Evolutionary conservation across 2,329 filamentous ascomycete genomes (phyloP).

Genomic region (Niveomyces coronatus): DNA sequence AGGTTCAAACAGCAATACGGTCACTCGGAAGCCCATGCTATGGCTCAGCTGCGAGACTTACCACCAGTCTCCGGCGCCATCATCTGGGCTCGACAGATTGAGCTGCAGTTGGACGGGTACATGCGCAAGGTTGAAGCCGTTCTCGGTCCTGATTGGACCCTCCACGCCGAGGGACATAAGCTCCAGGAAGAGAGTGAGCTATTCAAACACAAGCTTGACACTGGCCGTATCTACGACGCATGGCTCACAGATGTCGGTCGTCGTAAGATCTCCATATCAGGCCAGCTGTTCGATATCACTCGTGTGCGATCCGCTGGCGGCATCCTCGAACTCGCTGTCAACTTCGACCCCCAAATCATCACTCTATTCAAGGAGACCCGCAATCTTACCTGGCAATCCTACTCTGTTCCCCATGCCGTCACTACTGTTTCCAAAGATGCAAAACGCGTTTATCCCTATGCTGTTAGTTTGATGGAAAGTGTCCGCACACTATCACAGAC

Average conservation of each 20-base stretch:
- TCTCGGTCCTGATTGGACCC: conserved; percentile 83
- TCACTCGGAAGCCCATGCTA: conserved; percentile 92
- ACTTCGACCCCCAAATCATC: conserved; percentile 96
- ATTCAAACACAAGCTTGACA: conserved; percentile 94
- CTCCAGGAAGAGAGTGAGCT: conserved; percentile 82
- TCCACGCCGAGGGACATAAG: conserved; percentile 92
- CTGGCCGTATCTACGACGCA: conserved; percentile 84
- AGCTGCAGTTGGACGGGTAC: conserved; percentile 88
- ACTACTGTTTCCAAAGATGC: conserved; percentile 96
- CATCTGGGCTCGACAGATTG: conserved; percentile 95
- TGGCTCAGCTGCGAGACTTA: conserved; percentile 93
- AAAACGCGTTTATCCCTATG: conserved; percentile 96
- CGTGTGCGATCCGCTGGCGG: conserved; percentile 88
- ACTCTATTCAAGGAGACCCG: conserved; percentile 97
- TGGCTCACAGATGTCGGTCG: conserved; percentile 88
- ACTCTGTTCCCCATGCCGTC: conserved; percentile 85
- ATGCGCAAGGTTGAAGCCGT: conserved; percentile 99
- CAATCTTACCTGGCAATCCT: conserved; percentile 91
- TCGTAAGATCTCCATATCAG: conserved; percentile 83
- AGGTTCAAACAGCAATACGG: conserved; percentile 99
- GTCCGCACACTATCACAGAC: conserved; percentile 91
- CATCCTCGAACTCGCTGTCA: conserved; percentile 77
- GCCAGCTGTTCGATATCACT: conserved; percentile 80
- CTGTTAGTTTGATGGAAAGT: conserved; percentile 96
- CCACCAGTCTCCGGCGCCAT: conserved; percentile 95